Conservation (phyloP, 768 basidiomycete genomes). For the Postia placenta region DNA sequence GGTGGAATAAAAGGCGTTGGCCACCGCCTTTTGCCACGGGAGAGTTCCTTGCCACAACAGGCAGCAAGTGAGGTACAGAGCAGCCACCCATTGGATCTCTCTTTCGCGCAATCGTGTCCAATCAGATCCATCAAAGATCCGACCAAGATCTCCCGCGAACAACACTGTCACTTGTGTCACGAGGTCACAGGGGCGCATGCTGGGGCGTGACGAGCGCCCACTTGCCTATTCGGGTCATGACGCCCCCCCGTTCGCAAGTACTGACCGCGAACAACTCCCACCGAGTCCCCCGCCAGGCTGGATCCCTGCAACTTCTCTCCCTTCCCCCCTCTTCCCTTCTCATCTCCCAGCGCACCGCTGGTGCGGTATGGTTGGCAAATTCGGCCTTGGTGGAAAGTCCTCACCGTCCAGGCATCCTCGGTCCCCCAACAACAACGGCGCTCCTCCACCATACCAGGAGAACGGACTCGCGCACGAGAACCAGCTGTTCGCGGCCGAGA, state of each 20-base stretch:
- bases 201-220: not conserved
- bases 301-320: not conserved
- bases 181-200: not conserved
- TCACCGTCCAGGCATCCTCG: conserved; percentile 24
- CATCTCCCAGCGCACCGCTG: conserved; percentile 6
- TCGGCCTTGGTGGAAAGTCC: conserved; percentile 30
- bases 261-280: not conserved
- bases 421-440: conserved; percentile 18
- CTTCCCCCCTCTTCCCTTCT: not conserved
- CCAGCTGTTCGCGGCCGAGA: conserved; percentile 32
- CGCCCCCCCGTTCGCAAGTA: not conserved
- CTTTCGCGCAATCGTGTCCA: no score
- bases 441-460: conserved; percentile 32
- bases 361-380: conserved; percentile 33
- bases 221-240: not conserved
- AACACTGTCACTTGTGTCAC: not conserved
- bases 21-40: no score
- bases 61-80: no score
- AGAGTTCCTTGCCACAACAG: no score
- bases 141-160: not conserved
- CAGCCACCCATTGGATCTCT: no score
- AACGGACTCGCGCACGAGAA: conserved; percentile 15
- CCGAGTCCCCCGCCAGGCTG: not conserved
- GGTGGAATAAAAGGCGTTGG: no score
- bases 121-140: not conserved